A percentile compares a stretch with the other conserved stretches of the same genome.
phyloP scores from a whole-genome alignment of 306 rosid genomes.

The Begonia peltatifolia region DNA sequence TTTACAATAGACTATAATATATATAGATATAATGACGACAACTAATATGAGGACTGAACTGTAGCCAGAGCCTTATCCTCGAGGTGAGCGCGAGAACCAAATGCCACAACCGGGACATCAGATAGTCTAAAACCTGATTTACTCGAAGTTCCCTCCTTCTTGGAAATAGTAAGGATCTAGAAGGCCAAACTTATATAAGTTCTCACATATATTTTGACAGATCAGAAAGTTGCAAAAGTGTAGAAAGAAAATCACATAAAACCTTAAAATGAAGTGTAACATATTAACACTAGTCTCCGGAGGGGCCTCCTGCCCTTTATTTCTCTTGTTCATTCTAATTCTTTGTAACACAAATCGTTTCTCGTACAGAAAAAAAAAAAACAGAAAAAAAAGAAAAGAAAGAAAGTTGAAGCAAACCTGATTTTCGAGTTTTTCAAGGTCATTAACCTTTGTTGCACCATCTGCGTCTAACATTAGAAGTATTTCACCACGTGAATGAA shows the following conservation, averaged over 20 bases:
- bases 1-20: not conserved
- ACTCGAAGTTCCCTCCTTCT: conserved; percentile 25
- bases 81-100: conserved; percentile 98
- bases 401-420: conserved; percentile 25
- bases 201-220: not conserved
- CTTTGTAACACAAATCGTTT: no score
- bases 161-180: conserved; percentile 49
- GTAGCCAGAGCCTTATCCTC: conserved; percentile 91
- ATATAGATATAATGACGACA: not conserved
- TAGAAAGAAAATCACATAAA: no score
- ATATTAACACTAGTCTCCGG: no score
- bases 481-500: conserved; percentile 94
- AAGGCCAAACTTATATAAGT: conserved; percentile 1
- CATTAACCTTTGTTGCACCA: conserved; percentile 89
- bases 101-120: conserved; percentile 70
- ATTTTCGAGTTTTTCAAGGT: conserved; percentile 82
- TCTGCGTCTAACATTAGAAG: conserved; percentile 97
- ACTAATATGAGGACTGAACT: conserved; percentile 32
- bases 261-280: no score
- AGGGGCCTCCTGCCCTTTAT: no score
- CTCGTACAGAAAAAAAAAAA: not conserved
- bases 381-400: not conserved
- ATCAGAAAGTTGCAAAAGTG: not conserved
- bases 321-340: no score
- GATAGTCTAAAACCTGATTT: conserved; percentile 53